Percentiles rank a stretch among this genome's conserved stretches.
Conservation (phyloP, 2,329 filamentous ascomycete species). For the Phialemoniopsis sp. region DNA sequence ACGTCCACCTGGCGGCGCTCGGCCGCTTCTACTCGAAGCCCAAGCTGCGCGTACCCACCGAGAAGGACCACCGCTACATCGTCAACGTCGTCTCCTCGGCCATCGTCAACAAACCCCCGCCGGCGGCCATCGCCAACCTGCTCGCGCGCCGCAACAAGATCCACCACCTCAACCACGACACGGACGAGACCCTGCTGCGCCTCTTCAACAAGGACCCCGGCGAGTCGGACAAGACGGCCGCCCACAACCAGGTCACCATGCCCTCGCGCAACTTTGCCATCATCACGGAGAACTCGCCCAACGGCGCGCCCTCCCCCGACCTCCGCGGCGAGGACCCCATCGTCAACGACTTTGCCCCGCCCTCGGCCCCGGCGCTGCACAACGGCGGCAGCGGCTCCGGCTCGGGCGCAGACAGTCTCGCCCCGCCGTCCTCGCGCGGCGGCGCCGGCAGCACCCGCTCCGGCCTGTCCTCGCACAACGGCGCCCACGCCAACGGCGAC, state of each 20-base stretch:
- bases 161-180: conserved; percentile 64
- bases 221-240: conserved; percentile 65
- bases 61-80: conserved; percentile 90
- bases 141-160: conserved; percentile 86
- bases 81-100: conserved; percentile 90
- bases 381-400: no score
- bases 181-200: conserved; percentile 90
- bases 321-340: no score
- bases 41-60: conserved; percentile 68
- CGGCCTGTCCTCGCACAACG: conserved; percentile 51
- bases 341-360: no score
- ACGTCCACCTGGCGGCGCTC: conserved; percentile 87
- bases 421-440: no score
- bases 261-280: conserved; percentile 91
- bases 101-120: conserved; percentile 92
- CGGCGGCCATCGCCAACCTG: conserved; percentile 82
- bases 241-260: conserved; percentile 82
- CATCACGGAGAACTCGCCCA: conserved; percentile 80
- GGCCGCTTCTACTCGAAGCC: conserved; percentile 95
- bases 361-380: no score
- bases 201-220: conserved; percentile 91
- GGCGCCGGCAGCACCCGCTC: background rate
- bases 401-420: no score
- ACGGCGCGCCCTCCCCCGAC: conserved; percentile 22
- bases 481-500: conserved; percentile 16